Evolutionary conservation across 345 rosid species (phyloP).

Genomic region (Linum trigynum): DNA sequence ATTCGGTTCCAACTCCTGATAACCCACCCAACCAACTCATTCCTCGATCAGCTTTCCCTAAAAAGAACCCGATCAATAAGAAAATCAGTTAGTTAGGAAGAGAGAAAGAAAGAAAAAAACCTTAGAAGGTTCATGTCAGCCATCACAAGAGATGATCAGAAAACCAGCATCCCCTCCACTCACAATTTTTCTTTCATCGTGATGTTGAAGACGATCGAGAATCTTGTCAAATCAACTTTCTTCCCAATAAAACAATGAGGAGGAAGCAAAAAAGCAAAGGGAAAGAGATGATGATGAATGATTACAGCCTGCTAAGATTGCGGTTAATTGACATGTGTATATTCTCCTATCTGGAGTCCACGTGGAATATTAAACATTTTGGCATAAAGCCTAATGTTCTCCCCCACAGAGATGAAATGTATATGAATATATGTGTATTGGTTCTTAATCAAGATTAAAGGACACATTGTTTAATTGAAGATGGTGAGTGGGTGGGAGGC

Average conservation of each 20-base stretch:
- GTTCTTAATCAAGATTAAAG: no score
- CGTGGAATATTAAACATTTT: not conserved
- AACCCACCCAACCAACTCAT: no score
- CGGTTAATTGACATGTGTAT: not conserved
- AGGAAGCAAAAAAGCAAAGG: not conserved
- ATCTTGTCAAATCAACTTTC: not conserved
- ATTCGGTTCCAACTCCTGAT: no score
- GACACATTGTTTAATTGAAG: not conserved
- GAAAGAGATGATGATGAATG: not conserved
- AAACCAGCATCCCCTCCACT: not conserved
- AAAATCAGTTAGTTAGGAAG: no score
- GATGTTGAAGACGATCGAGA: not conserved
- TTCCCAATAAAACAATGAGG: no score
- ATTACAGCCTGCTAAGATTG: not conserved
- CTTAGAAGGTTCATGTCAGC: not conserved
- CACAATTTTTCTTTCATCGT: not conserved
- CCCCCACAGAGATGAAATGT: no score
- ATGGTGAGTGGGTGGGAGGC: not conserved
- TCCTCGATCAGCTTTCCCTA: no score
- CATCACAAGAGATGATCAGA: not conserved
- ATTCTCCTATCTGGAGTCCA: not conserved
- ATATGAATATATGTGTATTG: no score
- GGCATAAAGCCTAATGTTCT: not conserved
- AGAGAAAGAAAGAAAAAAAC: not conserved
- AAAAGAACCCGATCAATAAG: no score